These are phyloP conservation scores for Ganoderma sp. DNA, from an alignment of 1,284 basidiomycete genomes.

Conservation along the genomic window DNA sequence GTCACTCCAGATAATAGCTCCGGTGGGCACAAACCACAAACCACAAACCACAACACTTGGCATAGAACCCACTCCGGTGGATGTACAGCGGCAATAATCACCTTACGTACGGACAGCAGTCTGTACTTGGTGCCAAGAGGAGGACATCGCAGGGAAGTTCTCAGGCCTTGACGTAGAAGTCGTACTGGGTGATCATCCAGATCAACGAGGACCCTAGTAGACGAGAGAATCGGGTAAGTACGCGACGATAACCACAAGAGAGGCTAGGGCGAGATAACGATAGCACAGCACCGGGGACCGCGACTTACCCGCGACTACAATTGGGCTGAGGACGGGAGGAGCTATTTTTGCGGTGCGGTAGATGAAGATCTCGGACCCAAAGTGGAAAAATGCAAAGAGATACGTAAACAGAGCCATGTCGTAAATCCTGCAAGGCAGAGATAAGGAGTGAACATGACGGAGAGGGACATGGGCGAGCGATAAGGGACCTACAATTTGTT, in stretches of 20 bases:
- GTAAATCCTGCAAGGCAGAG: constrained; percentile 68
- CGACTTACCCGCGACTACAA: constrained; percentile 86
- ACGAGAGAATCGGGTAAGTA: constrained; percentile 5
- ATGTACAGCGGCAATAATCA: not conserved
- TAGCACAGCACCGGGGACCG: not conserved
- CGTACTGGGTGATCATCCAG: constrained; percentile 85
- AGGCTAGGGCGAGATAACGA: not conserved
- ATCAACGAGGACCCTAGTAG: constrained; percentile 66
- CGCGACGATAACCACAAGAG: constrained; percentile 4
- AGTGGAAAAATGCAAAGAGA: constrained; percentile 90
- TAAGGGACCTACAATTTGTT: constrained; percentile 68
- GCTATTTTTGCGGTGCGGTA: constrained; percentile 80
- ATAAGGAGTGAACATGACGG: constrained; percentile 1
- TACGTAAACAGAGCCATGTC: constrained; percentile 89
- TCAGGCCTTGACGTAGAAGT: constrained; percentile 62
- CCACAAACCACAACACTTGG: not conserved
- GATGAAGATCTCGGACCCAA: constrained; percentile 83
- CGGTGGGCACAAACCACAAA: not conserved
- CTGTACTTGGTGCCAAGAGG: not conserved
- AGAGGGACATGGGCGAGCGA: constrained; percentile 21
- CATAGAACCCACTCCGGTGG: not conserved
- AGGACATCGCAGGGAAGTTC: constrained; percentile 13
- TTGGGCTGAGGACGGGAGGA: constrained; percentile 72
- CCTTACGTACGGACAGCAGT: not conserved
- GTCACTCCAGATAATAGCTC: not conserved